These are phyloP conservation scores for Coemansia sp. DNA, from an alignment of 192 early-diverging fungal species.

Conservation along the genomic window DNA sequence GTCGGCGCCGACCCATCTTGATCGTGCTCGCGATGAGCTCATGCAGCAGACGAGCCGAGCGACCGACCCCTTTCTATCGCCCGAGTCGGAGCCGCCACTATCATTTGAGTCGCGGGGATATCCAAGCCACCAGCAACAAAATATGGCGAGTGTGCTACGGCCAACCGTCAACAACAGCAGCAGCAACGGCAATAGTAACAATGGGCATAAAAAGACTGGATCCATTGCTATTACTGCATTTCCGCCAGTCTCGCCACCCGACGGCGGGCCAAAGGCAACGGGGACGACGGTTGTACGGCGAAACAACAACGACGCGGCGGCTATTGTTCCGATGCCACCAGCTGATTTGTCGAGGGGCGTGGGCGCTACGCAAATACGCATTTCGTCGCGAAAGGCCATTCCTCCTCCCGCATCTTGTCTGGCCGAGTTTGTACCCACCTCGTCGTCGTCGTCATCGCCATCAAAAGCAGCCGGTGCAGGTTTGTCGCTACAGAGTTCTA, in stretches of 20 bases:
- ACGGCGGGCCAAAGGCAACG: neutral
- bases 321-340: neutral
- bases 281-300: neutral
- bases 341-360: neutral
- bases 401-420: neutral
- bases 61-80: neutral
- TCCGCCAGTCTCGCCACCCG: slow-evolving; percentile 14
- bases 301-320: slow-evolving; percentile 1
- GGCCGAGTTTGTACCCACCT: neutral
- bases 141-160: neutral
- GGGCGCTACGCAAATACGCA: slow-evolving; percentile 37
- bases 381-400: slow-evolving; percentile 34
- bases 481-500: neutral
- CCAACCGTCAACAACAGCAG: slow-evolving; percentile 2
- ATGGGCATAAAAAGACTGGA: slow-evolving; percentile 11
- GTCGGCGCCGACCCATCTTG: neutral
- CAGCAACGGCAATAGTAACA: slow-evolving; percentile 18
- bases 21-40: neutral
- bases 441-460: neutral
- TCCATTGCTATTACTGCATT: slow-evolving; percentile 12
- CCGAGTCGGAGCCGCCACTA: slow-evolving; percentile 18
- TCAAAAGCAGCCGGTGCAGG: neutral
- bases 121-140: slow-evolving; percentile 15
- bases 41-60: neutral
- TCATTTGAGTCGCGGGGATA: slow-evolving; percentile 16